phyloP scores from a whole-genome alignment of 176 grass and related monocot genomes.

The Cenchrus purpureus region DNA sequence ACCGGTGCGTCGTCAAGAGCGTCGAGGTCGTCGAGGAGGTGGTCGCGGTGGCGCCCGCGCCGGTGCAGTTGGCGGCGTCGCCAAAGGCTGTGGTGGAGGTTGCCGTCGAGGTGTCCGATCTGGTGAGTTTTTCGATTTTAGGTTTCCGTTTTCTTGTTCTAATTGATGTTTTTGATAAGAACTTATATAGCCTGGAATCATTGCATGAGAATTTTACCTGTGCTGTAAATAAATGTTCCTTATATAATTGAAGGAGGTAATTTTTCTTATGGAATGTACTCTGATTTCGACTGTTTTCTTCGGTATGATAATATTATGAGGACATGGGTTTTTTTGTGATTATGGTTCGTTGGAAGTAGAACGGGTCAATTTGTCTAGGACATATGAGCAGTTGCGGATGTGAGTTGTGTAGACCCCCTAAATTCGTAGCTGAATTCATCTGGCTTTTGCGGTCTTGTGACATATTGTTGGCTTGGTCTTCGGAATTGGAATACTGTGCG shows the following conservation, averaged over 20 bases:
- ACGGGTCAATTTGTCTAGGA: not conserved
- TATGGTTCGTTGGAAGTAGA: not conserved
- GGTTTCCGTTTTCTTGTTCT: not conserved
- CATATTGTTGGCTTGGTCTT: not conserved
- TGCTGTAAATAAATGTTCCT: not conserved
- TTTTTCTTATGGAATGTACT: slow-evolving; percentile 3
- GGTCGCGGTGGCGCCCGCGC: slow-evolving; percentile 32
- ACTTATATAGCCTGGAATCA: not conserved
- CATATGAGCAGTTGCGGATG: not conserved
- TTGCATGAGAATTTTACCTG: not conserved
- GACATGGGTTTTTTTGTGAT: not conserved
- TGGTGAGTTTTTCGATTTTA: slow-evolving; percentile 60
- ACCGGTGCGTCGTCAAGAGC: slow-evolving; percentile 45
- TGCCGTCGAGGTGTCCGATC: slow-evolving; percentile 45
- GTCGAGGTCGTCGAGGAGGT: slow-evolving; percentile 42
- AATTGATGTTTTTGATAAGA: not conserved
- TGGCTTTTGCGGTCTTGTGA: not conserved
- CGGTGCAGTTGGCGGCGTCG: slow-evolving; percentile 23
- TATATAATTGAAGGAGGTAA: not conserved
- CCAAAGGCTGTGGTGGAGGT: slow-evolving; percentile 36
- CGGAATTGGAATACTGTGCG: not conserved
- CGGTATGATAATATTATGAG: not conserved
- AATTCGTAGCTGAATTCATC: not conserved
- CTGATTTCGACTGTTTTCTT: not conserved
- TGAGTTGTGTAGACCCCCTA: not conserved